Conservation (phyloP, 495 filamentous ascomycete genomes). For the Penicillium arizonense region DNA sequence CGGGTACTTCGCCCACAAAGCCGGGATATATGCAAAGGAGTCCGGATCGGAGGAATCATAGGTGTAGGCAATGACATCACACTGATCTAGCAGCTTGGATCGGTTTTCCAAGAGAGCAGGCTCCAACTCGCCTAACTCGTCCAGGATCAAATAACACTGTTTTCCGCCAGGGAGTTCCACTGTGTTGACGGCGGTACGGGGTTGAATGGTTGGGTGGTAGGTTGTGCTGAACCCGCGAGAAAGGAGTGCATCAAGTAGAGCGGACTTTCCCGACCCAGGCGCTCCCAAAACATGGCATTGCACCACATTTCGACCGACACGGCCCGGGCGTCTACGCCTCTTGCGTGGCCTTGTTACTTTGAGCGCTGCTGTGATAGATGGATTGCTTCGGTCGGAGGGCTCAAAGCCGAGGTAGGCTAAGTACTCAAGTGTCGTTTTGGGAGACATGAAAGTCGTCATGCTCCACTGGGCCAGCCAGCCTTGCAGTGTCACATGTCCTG, state of each 20-base stretch:
- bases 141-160: conserved; percentile 93
- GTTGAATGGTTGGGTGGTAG: conserved; percentile 95
- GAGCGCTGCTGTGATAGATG: conserved; percentile 74
- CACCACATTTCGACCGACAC: conserved; percentile 94
- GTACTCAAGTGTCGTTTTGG: conserved; percentile 92
- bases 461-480: conserved; percentile 99
- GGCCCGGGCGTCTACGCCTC: conserved; percentile 70
- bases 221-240: conserved; percentile 79
- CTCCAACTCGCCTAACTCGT: conserved; percentile 94
- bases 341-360: conserved; percentile 92
- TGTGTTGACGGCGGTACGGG: conserved; percentile 89
- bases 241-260: conserved; percentile 86
- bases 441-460: conserved; percentile 97
- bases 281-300: conserved; percentile 91
- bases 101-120: conserved; percentile 91
- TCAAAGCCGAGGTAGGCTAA: conserved; percentile 92
- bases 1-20: conserved; percentile 72
- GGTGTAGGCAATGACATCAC: conserved; percentile 90
- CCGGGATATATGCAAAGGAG: conserved; percentile 87
- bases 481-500: conserved; percentile 91
- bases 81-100: conserved; percentile 84
- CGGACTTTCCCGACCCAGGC: conserved; percentile 79
- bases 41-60: conserved; percentile 97
- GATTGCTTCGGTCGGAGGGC: conserved; percentile 60
- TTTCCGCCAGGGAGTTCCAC: conserved; percentile 95